Evolutionary conservation across 1,139 yeast genomes (phyloP).

Genomic region (Meyerozyma elateridarum): DNA sequence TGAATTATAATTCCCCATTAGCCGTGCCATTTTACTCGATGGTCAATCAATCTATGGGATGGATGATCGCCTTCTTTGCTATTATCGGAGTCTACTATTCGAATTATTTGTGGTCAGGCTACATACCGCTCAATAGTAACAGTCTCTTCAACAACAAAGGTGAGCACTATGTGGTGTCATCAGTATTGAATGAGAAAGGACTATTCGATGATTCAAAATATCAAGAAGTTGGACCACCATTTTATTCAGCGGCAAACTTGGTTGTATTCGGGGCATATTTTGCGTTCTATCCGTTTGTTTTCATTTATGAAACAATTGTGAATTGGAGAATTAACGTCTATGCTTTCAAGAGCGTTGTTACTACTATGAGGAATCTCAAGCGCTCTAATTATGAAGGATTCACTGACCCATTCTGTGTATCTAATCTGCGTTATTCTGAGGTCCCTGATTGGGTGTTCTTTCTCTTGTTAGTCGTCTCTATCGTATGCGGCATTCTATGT

Average conservation of each 20-base stretch:
- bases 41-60: conserved; percentile 38
- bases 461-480: conserved; percentile 11
- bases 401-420: conserved; percentile 14
- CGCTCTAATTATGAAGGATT: conserved; percentile 15
- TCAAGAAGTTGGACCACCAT: conserved; percentile 37
- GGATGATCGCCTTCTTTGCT: conserved; percentile 35
- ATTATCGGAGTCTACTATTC: conserved; percentile 45
- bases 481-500: conserved; percentile 29
- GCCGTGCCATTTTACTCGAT: conserved; percentile 45
- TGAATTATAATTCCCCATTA: conserved; percentile 21
- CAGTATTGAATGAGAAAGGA: conserved; percentile 34
- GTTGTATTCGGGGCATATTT: conserved; percentile 55
- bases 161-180: conserved; percentile 33
- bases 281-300: conserved; percentile 51
- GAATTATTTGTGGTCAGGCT: conserved; percentile 48
- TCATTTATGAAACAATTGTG: conserved; percentile 11
- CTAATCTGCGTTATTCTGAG: conserved; percentile 15
- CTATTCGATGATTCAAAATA: conserved; percentile 38
- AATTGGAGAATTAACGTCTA: conserved; percentile 15
- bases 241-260: conserved; percentile 34
- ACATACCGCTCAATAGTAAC: conserved; percentile 52
- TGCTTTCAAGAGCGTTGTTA: conserved; percentile 5
- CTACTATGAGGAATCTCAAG: conserved; percentile 8
- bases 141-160: conserved; percentile 46
- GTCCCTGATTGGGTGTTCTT: conserved; percentile 17